phyloP scores from a whole-genome alignment of 176 grass and related monocot species.

The Oryza nivara region DNA sequence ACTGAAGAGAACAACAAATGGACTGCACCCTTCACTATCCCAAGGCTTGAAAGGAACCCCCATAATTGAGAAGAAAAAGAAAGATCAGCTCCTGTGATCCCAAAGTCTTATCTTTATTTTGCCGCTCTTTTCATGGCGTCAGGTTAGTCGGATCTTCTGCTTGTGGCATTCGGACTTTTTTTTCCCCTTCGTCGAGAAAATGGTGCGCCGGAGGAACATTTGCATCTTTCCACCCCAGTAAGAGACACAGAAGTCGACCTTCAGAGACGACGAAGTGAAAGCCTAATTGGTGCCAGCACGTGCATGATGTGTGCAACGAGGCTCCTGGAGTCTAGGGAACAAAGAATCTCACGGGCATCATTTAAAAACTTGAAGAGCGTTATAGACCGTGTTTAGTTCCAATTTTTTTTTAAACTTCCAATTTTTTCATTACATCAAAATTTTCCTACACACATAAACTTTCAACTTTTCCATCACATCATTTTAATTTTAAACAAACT shows the following conservation, averaged over 20 bases:
- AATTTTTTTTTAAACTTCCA: no score
- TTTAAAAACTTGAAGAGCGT: not conserved
- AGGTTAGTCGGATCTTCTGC: not conserved
- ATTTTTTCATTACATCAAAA: no score
- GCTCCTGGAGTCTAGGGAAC: not conserved
- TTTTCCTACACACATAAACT: no score
- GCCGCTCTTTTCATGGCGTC: conserved; percentile 7
- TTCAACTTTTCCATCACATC: no score
- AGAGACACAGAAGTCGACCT: not conserved
- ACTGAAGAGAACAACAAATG: not conserved
- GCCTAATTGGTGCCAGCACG: not conserved
- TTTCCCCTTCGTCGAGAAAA: not conserved
- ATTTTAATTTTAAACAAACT: no score
- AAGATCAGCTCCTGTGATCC: not conserved
- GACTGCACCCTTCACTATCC: not conserved
- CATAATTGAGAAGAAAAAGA: not conserved
- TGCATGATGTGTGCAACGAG: not conserved
- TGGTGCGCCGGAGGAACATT: not conserved
- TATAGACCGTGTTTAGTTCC: no score
- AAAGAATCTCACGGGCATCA: not conserved
- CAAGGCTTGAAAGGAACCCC: not conserved
- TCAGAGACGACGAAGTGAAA: not conserved
- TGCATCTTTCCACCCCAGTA: conserved; percentile 4
- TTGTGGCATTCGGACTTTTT: not conserved
- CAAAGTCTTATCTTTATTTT: conserved; percentile 1